Evolutionary conservation across 805 yeast species (phyloP).

Genomic region (Sugiyamaella smithiae): DNA sequence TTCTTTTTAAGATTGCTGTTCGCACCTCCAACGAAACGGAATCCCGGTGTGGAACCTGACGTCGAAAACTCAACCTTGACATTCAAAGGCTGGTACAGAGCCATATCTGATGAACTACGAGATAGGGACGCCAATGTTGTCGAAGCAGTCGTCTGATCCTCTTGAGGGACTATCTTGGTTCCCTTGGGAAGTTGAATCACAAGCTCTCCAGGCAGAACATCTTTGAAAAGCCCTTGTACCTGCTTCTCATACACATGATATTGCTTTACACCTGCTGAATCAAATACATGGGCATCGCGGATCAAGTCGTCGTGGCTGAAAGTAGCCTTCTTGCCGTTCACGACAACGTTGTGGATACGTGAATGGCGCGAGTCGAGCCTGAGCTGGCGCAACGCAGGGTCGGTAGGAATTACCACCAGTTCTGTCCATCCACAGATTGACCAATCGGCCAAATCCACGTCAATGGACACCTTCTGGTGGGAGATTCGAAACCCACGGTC

Average conservation of each 20-base stretch:
- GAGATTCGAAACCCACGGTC: conserved; percentile 59
- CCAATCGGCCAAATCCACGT: conserved; percentile 68
- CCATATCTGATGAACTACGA: conserved; percentile 20
- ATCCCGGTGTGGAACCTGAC: conserved; percentile 66
- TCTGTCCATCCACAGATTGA: conserved; percentile 73
- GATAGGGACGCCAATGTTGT: conserved; percentile 21
- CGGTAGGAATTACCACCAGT: conserved; percentile 71
- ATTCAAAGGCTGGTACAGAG: conserved; percentile 64
- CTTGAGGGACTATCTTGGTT: conserved; percentile 59
- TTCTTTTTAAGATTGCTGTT: conserved; percentile 42
- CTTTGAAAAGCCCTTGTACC: conserved; percentile 53
- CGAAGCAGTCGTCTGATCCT: conserved; percentile 29
- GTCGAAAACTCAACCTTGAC: conserved; percentile 66
- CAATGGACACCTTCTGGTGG: conserved; percentile 78
- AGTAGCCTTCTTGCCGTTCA: conserved; percentile 59
- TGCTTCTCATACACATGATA: conserved; percentile 58
- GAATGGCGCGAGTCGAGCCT: conserved; percentile 76
- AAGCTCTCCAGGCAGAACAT: conserved; percentile 60
- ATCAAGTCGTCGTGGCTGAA: conserved; percentile 57
- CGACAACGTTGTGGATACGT: conserved; percentile 53
- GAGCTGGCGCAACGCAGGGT: conserved; percentile 53
- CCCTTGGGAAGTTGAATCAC: conserved; percentile 61
- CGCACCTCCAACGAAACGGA: conserved; percentile 66
- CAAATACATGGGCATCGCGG: conserved; percentile 34
- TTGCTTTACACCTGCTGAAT: conserved; percentile 42